Evolutionary conservation across 1,139 yeast genomes (phyloP).

Genomic region (Arxiozyma heterogenica): DNA sequence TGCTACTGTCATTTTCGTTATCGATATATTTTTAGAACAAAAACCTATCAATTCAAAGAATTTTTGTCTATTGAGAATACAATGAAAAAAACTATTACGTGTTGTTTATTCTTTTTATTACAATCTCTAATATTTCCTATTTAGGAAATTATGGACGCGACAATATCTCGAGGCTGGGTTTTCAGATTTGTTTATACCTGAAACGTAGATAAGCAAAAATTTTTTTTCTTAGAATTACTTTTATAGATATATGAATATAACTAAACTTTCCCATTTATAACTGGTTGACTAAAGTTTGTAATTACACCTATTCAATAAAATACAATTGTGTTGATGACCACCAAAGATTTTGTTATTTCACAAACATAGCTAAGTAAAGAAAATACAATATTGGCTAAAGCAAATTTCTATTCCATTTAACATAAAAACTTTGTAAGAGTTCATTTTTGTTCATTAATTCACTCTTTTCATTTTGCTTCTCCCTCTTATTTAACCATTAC

Average conservation of each 20-base stretch:
- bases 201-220: background rate
- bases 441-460: no score
- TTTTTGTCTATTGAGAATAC: background rate
- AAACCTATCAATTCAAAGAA: background rate
- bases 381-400: background rate
- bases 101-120: no score
- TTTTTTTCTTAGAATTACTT: background rate
- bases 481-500: no score
- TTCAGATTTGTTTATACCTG: background rate
- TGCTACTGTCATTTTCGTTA: no score
- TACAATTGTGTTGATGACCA: background rate
- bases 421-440: no score
- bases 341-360: background rate
- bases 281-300: no score
- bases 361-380: no score
- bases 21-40: background rate
- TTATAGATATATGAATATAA: background rate
- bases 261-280: background rate
- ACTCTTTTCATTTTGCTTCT: no score
- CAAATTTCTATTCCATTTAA: background rate
- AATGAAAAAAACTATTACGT: background rate
- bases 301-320: no score
- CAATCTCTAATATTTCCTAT: background rate
- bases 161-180: background rate
- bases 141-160: background rate